Evolutionary conservation across 176 grass and related monocot genomes (phyloP), one percentile per base, ranked within the genome.

Genomic region (Chrysopogon serrulatus): DNA sequence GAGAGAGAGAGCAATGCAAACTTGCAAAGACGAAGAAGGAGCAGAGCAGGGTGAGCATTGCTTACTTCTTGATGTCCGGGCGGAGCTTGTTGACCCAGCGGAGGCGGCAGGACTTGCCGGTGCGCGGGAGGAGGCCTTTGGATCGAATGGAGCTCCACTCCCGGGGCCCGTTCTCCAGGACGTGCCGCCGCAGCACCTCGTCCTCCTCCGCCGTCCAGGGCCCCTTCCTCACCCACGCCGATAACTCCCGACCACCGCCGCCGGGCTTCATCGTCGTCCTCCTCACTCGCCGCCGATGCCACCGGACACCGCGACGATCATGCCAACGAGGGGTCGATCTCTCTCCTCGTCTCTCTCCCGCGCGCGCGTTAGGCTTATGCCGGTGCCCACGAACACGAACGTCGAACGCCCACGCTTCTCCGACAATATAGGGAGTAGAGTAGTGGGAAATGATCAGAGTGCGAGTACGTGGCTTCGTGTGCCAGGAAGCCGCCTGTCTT

Each of bases 71-170:
- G 37, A 92, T 68, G 76, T 75, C 45, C 0, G 93, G 90, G 31
- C 69, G 86, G 62, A 95, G 90, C 47, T 90, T 86, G 78, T 94
- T 94, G 36, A 88, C 87, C 90, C 87, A 90, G 11, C 90, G 84
- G 41, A 95, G 82, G 27, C 82, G 85, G 74, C 93, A 92, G 0
- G 88, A 87, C 79, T 95, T 88, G 47, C 93, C 93, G 62, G 70
- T 76, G 61, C 90, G 84, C 5, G 34, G 45, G 10, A 95, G 85
- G 10, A 86, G 33, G 11, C 86, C 86, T 31, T 86, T 90, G 65
- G 80, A 84, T 70, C 73, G 82, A 85, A 95, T 78, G 82, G 65
- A 77, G 79, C 83, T 95, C 93, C 93, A 95, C 3, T 86, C 74
- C 13, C 65, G 51, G 2, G 80, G 65, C 0, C 90, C 93, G 36